Evolutionary conservation across 2,329 filamentous ascomycete species (phyloP).

Genomic region (Trichoderma gracile): DNA sequence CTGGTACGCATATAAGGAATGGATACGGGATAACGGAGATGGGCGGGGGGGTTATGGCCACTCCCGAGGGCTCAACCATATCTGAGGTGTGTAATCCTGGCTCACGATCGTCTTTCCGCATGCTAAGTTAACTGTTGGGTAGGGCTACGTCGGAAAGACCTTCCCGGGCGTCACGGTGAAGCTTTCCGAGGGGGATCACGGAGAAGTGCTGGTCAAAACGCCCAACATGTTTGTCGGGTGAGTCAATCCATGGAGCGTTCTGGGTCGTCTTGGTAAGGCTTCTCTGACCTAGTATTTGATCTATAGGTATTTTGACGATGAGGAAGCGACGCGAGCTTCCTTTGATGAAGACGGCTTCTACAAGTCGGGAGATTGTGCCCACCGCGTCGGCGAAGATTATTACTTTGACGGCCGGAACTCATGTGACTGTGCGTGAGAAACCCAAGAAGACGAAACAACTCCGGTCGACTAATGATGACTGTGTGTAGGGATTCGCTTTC

Average conservation of each 20-base stretch:
- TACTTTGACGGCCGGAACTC: conserved; percentile 4
- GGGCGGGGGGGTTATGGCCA: conserved; percentile 6
- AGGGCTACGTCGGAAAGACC: not conserved
- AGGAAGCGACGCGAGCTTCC: not conserved
- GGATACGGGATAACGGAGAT: conserved; percentile 7
- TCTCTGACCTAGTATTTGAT: not conserved
- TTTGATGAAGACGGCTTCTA: not conserved
- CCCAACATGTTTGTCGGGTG: not conserved
- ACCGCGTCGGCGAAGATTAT: not conserved
- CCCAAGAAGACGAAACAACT: accelerated
- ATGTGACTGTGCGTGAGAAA: not conserved
- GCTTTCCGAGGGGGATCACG: not conserved
- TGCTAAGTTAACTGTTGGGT: not conserved
- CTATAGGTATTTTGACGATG: not conserved
- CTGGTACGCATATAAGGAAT: not conserved
- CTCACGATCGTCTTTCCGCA: not conserved
- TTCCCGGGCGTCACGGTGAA: not conserved
- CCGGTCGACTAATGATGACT: not conserved
- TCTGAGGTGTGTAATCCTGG: not conserved
- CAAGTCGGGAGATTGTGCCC: not conserved
- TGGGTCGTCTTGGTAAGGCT: not conserved
- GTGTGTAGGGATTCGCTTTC: not conserved
- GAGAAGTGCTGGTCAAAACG: not conserved
- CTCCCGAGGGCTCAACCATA: not conserved
- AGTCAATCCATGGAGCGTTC: not conserved